Conservation (phyloP, 306 rosid species). For the Cucurbita ficifolia region DNA sequence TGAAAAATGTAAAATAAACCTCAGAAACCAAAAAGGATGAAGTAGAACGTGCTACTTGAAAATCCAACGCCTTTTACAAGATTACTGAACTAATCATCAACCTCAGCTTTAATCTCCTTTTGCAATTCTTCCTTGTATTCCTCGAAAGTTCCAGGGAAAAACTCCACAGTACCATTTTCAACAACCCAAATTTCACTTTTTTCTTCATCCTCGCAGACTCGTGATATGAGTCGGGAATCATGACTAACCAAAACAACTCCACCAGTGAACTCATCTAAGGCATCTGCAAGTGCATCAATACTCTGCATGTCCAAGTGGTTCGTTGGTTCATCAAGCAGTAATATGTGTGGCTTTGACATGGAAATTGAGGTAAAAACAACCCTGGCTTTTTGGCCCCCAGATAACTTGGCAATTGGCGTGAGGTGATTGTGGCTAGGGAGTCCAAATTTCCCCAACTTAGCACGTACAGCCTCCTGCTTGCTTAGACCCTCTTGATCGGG, state of each 20-base stretch:
- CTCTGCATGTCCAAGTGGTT: constrained; percentile 81
- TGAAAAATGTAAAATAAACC: background rate
- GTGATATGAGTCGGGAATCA: constrained; percentile 60
- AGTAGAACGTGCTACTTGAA: background rate
- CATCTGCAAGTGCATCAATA: constrained; percentile 61
- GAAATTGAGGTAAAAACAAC: constrained; percentile 78
- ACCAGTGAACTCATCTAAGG: constrained; percentile 53
- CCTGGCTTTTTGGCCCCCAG: constrained; percentile 57
- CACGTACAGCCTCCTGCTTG: constrained; percentile 63
- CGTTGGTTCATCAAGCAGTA: constrained; percentile 65
- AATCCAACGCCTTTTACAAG: background rate
- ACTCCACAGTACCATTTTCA: constrained; percentile 41
- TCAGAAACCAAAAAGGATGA: background rate
- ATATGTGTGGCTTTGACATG: constrained; percentile 73
- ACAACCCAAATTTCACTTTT: constrained; percentile 75
- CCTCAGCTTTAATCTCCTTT: constrained; percentile 42
- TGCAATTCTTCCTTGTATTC: constrained; percentile 39
- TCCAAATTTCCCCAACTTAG: constrained; percentile 55
- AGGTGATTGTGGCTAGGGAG: constrained; percentile 67
- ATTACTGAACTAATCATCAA: constrained; percentile 24
- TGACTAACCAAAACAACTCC: constrained; percentile 75
- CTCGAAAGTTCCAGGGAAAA: constrained; percentile 33
- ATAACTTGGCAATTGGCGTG: constrained; percentile 53
- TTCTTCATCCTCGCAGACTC: constrained; percentile 62
- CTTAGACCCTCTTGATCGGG: constrained; percentile 64